Conservation (phyloP, 331 rosid species). For the Malus hybrid region DNA sequence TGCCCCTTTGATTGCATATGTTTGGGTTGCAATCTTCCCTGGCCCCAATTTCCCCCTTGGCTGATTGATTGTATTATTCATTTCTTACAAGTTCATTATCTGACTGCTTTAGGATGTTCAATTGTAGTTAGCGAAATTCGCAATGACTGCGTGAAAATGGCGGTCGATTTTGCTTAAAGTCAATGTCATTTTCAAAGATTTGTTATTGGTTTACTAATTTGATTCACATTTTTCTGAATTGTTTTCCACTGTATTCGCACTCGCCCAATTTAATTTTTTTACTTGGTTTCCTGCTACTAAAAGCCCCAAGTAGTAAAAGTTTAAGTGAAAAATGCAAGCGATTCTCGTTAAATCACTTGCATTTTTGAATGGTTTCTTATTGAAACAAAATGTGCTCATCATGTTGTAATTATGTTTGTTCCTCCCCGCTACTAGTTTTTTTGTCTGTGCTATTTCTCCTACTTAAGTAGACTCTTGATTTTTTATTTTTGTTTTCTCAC, state of each 20-base stretch:
- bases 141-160: not conserved
- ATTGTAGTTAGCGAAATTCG: not conserved
- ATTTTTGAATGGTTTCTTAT: not conserved
- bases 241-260: not conserved
- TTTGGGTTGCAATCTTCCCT: slow-evolving; percentile 6
- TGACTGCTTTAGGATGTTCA: not conserved
- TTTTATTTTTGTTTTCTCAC: not conserved
- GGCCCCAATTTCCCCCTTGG: not conserved
- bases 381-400: not conserved
- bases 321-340: not conserved
- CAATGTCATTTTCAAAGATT: not conserved
- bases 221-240: not conserved
- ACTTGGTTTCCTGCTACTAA: not conserved
- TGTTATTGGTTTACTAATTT: not conserved
- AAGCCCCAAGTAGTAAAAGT: not conserved
- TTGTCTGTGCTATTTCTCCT: not conserved
- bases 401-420: not conserved
- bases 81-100: not conserved
- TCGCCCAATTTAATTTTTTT: not conserved
- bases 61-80: not conserved
- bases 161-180: not conserved
- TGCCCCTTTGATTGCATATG: not conserved
- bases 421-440: not conserved
- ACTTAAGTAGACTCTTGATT: not conserved
- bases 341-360: not conserved